Evolutionary conservation across 208 protist genomes (phyloP).

Genomic region (Borovskyia barvae): DNA sequence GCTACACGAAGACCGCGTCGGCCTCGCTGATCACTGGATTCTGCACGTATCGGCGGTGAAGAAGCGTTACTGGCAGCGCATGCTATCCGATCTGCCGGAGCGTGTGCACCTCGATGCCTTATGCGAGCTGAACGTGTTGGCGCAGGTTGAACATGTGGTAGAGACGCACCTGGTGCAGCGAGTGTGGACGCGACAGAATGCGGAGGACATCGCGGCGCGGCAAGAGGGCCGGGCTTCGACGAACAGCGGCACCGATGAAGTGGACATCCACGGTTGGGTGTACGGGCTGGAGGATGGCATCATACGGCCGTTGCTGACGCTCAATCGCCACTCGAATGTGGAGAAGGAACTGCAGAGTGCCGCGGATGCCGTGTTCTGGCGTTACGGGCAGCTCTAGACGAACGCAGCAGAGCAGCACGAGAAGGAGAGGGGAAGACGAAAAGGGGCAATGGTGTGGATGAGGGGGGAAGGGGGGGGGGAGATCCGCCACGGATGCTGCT

Average conservation of each 20-base stretch:
- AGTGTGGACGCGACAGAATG: conserved; percentile 50
- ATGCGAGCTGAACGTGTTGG: conserved; percentile 78
- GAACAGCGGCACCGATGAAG: conserved; percentile 32
- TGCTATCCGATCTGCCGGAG: conserved; percentile 40
- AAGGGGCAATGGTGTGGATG: neutral
- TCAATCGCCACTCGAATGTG: conserved; percentile 50
- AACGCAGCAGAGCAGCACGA: neutral
- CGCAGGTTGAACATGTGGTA: conserved; percentile 58
- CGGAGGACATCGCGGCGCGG: conserved; percentile 37
- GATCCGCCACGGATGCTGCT: neutral
- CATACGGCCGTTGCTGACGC: conserved; percentile 56
- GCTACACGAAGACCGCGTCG: conserved; percentile 48
- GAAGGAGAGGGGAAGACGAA: neutral
- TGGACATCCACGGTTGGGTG: conserved; percentile 79
- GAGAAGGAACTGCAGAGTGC: conserved; percentile 46
- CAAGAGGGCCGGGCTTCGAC: conserved; percentile 21
- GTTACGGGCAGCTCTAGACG: conserved; percentile 45
- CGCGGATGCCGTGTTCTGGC: conserved; percentile 59
- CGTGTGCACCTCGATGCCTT: conserved; percentile 51
- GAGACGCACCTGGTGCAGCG: conserved; percentile 64
- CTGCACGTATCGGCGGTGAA: conserved; percentile 65
- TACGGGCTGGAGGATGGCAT: conserved; percentile 66
- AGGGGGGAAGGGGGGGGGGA: neutral
- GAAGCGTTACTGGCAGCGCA: conserved; percentile 65
- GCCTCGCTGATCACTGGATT: conserved; percentile 82